Evolutionary conservation across 2,329 filamentous ascomycete species (phyloP).

Genomic region (Corniculantispora saksenae): DNA sequence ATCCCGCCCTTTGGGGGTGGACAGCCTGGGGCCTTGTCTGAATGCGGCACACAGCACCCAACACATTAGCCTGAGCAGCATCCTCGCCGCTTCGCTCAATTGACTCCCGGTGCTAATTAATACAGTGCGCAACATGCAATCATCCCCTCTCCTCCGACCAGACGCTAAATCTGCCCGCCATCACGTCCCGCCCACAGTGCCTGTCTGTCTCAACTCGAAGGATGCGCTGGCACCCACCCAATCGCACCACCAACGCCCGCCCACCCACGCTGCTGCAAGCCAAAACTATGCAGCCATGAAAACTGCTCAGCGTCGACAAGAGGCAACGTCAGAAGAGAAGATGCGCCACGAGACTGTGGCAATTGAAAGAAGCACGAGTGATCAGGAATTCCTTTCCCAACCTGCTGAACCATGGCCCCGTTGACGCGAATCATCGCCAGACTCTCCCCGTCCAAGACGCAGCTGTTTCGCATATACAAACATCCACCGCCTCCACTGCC

Average conservation of each 20-base stretch:
- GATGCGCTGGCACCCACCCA: constrained; percentile 10
- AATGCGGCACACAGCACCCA: constrained; percentile 5
- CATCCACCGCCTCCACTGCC: constrained; percentile 1
- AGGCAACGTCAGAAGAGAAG: background rate
- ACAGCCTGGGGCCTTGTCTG: background rate
- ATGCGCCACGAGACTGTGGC: constrained; percentile 1
- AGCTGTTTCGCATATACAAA: constrained; percentile 6
- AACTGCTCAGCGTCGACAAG: background rate
- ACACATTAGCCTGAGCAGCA: background rate
- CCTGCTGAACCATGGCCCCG: background rate
- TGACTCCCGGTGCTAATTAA: background rate
- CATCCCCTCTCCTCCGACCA: background rate
- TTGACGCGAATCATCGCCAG: background rate
- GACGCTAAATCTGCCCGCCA: constrained; percentile 9
- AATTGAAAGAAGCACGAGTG: background rate
- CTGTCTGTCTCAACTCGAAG: background rate
- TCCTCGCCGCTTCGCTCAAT: background rate
- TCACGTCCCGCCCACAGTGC: background rate
- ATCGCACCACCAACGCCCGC: background rate
- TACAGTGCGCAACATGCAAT: background rate
- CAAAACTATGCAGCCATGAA: background rate
- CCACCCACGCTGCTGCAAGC: background rate
- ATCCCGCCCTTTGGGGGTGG: background rate
- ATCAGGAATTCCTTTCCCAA: background rate
- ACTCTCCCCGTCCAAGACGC: background rate